Evolutionary conservation across 257 asterid species (phyloP), one percentile per base, ranked within the genome.

Genomic region (Solanum okadae): DNA sequence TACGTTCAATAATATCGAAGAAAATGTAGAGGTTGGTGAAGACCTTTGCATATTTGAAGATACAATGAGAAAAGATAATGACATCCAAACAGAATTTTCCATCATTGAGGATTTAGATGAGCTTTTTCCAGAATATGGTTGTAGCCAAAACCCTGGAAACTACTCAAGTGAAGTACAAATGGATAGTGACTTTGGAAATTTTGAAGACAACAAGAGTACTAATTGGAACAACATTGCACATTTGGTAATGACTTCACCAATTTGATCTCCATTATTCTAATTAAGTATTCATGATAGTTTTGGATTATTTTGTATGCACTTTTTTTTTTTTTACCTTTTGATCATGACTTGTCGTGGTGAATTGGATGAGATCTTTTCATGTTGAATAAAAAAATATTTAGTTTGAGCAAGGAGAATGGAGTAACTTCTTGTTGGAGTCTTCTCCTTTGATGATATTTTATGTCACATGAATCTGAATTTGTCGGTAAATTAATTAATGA

Each of bases 161-260:
- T 40, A 38, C 35, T 38, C 46, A 22, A 52, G 11, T 56, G 86
- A 14, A 68, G 75, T 68, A 52, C 86, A 31, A n/a, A 15, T 83
- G 46, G 86, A 29, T 29, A 8, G 42, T 40, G 5, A 22, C 22
- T 49, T 22, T 49, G 20, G 25, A 20, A 25, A 87, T 4, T 87
- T 75, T 56, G 85, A 52, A 25, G 85, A 87, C 4, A 73, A 75
- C 20, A 75, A 75, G 63, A 38, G 35, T 65, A 89, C 86, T 5
- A 89, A 87, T n/a, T 89, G 91, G 89, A 86, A 79, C 52, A 86
- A 46, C 33, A 16, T 86, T 42, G 25, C 73, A 88, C 65, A 90
- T 65, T 65, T 85, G 77, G 33, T n/a, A 25, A 49, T 65, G 18
- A 65, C 77, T 34, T 85, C 87, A 61, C 87, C 76, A 37, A 56